phyloP scores from a whole-genome alignment of 2,329 filamentous ascomycete species.

The Botrytis byssoidea region DNA sequence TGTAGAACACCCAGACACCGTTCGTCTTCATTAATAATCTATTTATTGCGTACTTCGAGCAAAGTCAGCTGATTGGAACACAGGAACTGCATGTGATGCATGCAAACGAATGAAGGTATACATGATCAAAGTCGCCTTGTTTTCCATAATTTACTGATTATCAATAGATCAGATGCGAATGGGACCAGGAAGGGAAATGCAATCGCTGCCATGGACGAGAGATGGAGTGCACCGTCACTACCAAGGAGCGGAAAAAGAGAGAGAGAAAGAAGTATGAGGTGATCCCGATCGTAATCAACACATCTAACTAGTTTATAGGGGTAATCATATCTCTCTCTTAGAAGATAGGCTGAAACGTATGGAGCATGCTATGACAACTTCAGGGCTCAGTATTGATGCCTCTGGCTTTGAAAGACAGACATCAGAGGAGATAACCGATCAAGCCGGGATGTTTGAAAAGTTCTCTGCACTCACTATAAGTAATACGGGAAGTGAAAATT shows the following conservation, averaged over 20 bases:
- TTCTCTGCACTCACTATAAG: conserved; percentile 31
- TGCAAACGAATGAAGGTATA: conserved; percentile 34
- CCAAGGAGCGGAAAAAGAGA: conserved; percentile 32
- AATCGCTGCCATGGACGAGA: conserved; percentile 27
- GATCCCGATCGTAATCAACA: conserved; percentile 16
- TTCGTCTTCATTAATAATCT: not conserved
- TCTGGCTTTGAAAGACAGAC: conserved; percentile 21
- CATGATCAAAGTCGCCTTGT: conserved; percentile 9
- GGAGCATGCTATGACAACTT: conserved; percentile 30
- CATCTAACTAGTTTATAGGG: conserved; percentile 18
- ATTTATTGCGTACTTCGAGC: not conserved
- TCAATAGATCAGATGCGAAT: conserved; percentile 31
- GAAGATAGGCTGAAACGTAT: conserved; percentile 33
- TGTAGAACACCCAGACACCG: conserved; percentile 13
- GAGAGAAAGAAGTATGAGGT: conserved; percentile 28
- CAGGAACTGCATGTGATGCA: conserved; percentile 33
- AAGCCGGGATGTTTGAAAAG: conserved; percentile 27
- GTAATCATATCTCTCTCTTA: conserved; percentile 27
- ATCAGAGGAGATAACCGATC: conserved; percentile 27
- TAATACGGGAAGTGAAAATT: conserved; percentile 25
- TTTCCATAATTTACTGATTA: not conserved
- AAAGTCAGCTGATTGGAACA: conserved; percentile 20
- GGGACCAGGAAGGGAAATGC: conserved; percentile 28
- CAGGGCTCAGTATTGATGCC: conserved; percentile 20
- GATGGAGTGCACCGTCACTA: conserved; percentile 30